These are phyloP conservation scores for Chaetomiaceae sp. DNA, from an alignment of 2,329 filamentous ascomycete species.

Conservation along the genomic window DNA sequence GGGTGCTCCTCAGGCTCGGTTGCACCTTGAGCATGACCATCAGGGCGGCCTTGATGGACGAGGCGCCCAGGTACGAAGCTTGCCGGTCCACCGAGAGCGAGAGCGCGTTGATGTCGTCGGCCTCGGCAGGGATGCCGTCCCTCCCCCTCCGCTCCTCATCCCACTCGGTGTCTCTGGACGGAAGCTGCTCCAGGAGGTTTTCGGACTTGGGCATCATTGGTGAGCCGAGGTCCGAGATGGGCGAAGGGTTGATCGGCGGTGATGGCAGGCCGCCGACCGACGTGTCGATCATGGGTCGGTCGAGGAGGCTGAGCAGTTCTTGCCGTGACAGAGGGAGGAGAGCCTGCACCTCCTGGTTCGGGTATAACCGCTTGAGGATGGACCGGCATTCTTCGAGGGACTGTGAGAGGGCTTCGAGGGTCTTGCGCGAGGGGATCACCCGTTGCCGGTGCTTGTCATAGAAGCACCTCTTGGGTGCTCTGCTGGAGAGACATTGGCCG, in stretches of 20 bases:
- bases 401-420: slow-evolving; percentile 60
- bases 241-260: slow-evolving; percentile 49
- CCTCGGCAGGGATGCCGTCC: slow-evolving; percentile 57
- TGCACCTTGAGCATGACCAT: slow-evolving; percentile 63
- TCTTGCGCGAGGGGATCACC: slow-evolving; percentile 74
- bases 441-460: slow-evolving; percentile 77
- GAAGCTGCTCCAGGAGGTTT: slow-evolving; percentile 63
- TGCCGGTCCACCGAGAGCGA: slow-evolving; percentile 58
- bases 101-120: slow-evolving; percentile 67
- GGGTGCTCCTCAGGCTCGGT: slow-evolving; percentile 42
- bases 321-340: slow-evolving; percentile 53
- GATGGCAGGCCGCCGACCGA: slow-evolving; percentile 44
- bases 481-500: slow-evolving; percentile 76
- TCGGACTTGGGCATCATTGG: slow-evolving; percentile 49
- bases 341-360: slow-evolving; percentile 49
- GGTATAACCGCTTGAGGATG: slow-evolving; percentile 59
- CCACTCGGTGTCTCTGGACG: slow-evolving; percentile 59
- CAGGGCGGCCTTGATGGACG: slow-evolving; percentile 69
- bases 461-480: slow-evolving; percentile 71
- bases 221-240: slow-evolving; percentile 46
- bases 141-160: slow-evolving; percentile 58
- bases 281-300: slow-evolving; percentile 40
- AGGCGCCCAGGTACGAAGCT: slow-evolving; percentile 65
- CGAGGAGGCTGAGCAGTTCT: slow-evolving; percentile 55
- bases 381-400: slow-evolving; percentile 62